phyloP scores from a whole-genome alignment of 495 filamentous ascomycete species.

The Tuber magnatum region DNA sequence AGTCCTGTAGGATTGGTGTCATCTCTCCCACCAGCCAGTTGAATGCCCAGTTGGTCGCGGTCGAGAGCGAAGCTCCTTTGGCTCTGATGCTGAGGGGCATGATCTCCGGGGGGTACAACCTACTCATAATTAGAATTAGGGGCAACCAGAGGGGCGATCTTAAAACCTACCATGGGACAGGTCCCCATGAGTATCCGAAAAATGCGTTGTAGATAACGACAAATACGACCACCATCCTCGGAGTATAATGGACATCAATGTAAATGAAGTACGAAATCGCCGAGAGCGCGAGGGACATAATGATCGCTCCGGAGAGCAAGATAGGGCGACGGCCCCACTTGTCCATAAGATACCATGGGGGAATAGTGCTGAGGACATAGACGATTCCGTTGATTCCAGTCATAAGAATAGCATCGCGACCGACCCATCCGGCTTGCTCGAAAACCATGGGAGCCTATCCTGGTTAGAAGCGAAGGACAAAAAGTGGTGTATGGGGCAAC shows the following conservation, averaged over 20 bases:
- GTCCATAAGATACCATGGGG: constrained; percentile 97
- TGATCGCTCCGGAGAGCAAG: constrained; percentile 79
- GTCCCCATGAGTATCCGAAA: constrained; percentile 98
- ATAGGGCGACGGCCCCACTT: constrained; percentile 84
- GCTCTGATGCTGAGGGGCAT: constrained; percentile 92
- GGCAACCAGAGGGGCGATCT: background rate
- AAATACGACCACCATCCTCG: constrained; percentile 77
- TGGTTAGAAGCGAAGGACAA: constrained; percentile 2
- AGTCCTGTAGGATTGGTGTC: constrained; percentile 84
- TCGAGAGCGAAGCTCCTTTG: constrained; percentile 94
- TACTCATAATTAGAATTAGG: background rate
- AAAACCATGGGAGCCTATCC: constrained; percentile 75
- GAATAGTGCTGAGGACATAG: constrained; percentile 82
- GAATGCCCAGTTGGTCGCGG: constrained; percentile 95
- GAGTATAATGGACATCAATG: constrained; percentile 69
- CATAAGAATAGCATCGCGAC: constrained; percentile 88
- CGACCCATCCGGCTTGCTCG: constrained; percentile 87
- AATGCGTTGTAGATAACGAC: constrained; percentile 98
- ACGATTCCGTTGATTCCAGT: constrained; percentile 92
- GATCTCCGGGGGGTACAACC: constrained; percentile 91
- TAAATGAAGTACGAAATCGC: constrained; percentile 92
- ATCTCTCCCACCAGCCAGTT: constrained; percentile 95
- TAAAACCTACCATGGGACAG: constrained; percentile 69
- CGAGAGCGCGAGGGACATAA: constrained; percentile 86
- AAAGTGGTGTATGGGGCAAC: constrained; percentile 3